phyloP scores from a whole-genome alignment of 768 basidiomycete genomes.

The Trichaptum fuscoviolaceum region DNA sequence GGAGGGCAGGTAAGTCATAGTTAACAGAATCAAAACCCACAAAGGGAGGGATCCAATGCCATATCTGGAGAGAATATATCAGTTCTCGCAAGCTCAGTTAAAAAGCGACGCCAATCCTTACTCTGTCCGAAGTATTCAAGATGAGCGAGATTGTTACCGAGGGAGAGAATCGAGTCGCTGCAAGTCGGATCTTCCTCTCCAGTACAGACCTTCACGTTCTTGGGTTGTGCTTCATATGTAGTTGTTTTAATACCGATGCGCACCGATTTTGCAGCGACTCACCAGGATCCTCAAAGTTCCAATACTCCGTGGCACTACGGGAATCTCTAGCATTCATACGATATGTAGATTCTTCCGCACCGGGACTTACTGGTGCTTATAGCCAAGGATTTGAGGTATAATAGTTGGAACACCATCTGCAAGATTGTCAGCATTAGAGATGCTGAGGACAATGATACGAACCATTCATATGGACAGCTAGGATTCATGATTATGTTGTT shows the following conservation, averaged over 20 bases:
- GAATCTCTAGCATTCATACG: conserved; percentile 17
- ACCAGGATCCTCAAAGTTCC: conserved; percentile 45
- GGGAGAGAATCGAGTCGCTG: conserved; percentile 28
- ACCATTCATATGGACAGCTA: conserved; percentile 44
- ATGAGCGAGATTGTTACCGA: background rate
- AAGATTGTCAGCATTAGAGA: background rate
- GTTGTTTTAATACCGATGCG: background rate
- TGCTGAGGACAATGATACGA: conserved; percentile 1
- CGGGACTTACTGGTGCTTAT: conserved; percentile 36
- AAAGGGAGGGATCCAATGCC: background rate
- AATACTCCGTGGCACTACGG: conserved; percentile 35
- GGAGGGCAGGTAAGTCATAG: background rate
- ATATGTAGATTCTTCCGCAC: background rate
- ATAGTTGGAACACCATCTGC: conserved; percentile 50
- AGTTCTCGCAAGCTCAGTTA: background rate
- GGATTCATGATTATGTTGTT: background rate
- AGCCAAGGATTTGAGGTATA: conserved; percentile 39
- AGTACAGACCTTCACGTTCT: conserved; percentile 36
- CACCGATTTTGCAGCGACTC: too few species aligned
- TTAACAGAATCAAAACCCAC: background rate
- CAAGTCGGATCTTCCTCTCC: conserved; percentile 44
- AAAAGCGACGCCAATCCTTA: background rate
- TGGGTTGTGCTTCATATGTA: conserved; percentile 16
- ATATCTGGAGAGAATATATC: background rate
- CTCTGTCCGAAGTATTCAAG: background rate